phyloP scores from a whole-genome alignment of 108 stramenopile species.

The Nannochloropsis granulata region DNA sequence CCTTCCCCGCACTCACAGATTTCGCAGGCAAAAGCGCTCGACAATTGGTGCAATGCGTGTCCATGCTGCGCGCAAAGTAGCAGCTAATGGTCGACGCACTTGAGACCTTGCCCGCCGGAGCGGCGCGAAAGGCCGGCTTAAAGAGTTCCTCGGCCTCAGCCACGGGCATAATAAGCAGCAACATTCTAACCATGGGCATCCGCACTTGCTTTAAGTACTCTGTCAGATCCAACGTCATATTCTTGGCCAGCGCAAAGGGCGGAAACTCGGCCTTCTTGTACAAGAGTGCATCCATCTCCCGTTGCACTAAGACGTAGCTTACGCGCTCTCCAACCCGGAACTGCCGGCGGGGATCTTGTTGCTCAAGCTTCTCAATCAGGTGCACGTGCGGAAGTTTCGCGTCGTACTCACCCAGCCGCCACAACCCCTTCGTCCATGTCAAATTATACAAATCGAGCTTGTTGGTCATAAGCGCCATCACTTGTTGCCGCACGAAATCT shows the following conservation, averaged over 20 bases:
- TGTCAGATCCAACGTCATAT: not conserved
- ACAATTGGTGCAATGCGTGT: not conserved
- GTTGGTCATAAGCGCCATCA: not conserved
- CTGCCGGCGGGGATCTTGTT: not conserved
- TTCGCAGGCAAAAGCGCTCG: not conserved
- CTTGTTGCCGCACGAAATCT: not conserved
- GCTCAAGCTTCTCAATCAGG: not conserved
- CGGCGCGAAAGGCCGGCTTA: not conserved
- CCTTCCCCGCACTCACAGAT: not conserved
- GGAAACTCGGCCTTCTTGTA: not conserved
- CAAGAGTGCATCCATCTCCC: not conserved
- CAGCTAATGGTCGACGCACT: not conserved
- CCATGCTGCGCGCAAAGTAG: not conserved
- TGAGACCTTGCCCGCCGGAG: not conserved
- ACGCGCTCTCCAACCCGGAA: not conserved
- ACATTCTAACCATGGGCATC: not conserved
- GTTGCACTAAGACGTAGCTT: not conserved
- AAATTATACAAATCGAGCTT: not conserved
- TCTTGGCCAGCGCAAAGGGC: not conserved
- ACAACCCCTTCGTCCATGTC: not conserved
- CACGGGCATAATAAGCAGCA: not conserved
- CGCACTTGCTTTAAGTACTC: not conserved
- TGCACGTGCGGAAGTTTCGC: not conserved
- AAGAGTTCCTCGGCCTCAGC: not conserved
- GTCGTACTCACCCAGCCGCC: not conserved